phyloP scores from a whole-genome alignment of 129 eudicot genomes.

The Smallanthus sonchifolius region DNA sequence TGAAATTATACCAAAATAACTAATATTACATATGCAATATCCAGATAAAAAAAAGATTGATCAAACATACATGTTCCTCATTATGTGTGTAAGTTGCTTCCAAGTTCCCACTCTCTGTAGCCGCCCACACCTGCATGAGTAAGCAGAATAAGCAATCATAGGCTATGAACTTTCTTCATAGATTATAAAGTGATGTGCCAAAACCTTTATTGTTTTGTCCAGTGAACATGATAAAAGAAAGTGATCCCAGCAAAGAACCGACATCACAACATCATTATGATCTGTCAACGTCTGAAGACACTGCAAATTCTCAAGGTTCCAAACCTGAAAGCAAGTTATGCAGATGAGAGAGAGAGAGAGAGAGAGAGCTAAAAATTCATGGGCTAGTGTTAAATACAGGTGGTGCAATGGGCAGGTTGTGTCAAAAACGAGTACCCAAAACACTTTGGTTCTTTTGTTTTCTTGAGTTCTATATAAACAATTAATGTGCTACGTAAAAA shows the following conservation, averaged over 20 bases:
- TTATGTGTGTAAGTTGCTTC: constrained; percentile 81
- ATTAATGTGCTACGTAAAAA: background rate
- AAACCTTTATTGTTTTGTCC: constrained; percentile 88
- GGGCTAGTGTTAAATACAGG: background rate
- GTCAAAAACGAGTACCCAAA: background rate
- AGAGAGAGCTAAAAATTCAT: background rate
- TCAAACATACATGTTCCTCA: constrained; percentile 69
- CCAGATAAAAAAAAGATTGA: background rate
- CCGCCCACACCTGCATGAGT: constrained; percentile 76
- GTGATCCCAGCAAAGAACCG: constrained; percentile 97
- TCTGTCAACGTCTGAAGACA: constrained; percentile 78
- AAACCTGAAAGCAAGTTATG: constrained; percentile 51
- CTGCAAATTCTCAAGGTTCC: constrained; percentile 95
- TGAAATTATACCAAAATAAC: background rate
- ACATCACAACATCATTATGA: constrained; percentile 87
- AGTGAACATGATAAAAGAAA: constrained; percentile 83
- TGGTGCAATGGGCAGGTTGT: background rate
- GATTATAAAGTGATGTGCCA: background rate
- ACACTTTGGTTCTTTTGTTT: background rate
- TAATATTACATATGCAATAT: background rate
- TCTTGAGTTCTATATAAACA: background rate
- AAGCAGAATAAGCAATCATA: constrained; percentile 1
- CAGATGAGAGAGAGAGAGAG: background rate
- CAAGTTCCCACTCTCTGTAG: constrained; percentile 74
- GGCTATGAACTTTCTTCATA: background rate